Evolutionary conservation across 345 rosid genomes (phyloP), one percentile per base, ranked within the genome.

Genomic region (Lagerstroemia speciosa): DNA sequence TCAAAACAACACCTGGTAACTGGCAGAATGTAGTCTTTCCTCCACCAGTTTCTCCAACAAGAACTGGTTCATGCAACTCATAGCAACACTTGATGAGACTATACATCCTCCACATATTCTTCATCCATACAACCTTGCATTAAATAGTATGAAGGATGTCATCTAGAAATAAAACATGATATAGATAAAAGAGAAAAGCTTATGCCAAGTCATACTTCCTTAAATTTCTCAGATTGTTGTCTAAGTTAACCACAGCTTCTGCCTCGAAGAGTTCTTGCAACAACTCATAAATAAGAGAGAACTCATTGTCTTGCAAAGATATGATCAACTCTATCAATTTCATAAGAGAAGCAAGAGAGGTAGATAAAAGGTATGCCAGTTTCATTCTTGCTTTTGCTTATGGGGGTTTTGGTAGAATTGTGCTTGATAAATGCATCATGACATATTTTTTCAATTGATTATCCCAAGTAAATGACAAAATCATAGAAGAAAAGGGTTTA

Each of bases 1-100:
- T 79, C 81, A 85, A 70, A 46, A 78, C 74, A 36, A 64, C 41
- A 80, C 92, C 81, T 73, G 90, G 80, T 71, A 86, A 74, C 80
- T 93, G 96, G 78, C 98, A 89, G 68, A 86, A 91, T 34, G 96
- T 91, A 40, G 98, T 93, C 86, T 91, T 93, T 52, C 98, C 98
- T 69, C 98, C 96, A 62, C 98, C 97, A 72, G 98, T 91, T 76
- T 93, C 97, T 65, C 98, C 98, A 77, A 91, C 98, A 77, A 93
- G 98, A 67, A 93, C 91, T 36, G 98, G 98, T 76, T 93, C 98
- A 62, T 78, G 89, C 69, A 91, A 75, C 83, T 87, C 81, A 76
- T 85, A 88, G 72, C 93, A 93, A 67, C 87, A 88, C 71, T 71
- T 79, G 29, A 93, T 85, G 65, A 93, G 97, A 74, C 82, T 89